Percentiles rank a stretch among this genome's conserved stretches.
Evolutionary conservation across 805 yeast species (phyloP).

Genomic region (Clavispora asparagi): DNA sequence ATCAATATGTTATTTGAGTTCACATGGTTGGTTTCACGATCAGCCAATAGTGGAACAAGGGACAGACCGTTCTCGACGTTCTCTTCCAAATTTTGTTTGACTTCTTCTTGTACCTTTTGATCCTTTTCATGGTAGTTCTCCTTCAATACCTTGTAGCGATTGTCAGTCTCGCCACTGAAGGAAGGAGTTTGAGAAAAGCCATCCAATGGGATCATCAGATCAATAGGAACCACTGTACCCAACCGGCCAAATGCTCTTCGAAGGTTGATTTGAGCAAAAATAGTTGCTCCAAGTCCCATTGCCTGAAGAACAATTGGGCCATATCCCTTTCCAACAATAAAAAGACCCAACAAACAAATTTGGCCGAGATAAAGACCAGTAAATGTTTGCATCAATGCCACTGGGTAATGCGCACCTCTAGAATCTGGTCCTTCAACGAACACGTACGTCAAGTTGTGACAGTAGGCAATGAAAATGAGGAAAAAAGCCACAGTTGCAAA

Average conservation of each 20-base stretch:
- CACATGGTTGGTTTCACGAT: slow-evolving; percentile 46
- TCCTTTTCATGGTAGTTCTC: slow-evolving; percentile 12
- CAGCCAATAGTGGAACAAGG: slow-evolving; percentile 63
- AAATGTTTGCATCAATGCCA: slow-evolving; percentile 83
- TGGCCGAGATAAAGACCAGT: slow-evolving; percentile 87
- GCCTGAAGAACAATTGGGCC: slow-evolving; percentile 82
- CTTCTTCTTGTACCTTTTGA: slow-evolving; percentile 15
- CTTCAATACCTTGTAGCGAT: slow-evolving; percentile 26
- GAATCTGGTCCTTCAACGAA: slow-evolving; percentile 63
- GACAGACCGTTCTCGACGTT: slow-evolving; percentile 10
- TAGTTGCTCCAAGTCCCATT: slow-evolving; percentile 58
- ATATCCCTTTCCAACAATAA: slow-evolving; percentile 90
- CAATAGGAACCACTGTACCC: slow-evolving; percentile 56
- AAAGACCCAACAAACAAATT: slow-evolving; percentile 78
- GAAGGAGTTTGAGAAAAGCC: slow-evolving; percentile 65
- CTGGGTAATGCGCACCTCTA: slow-evolving; percentile 80
- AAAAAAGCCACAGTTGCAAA: slow-evolving; percentile 70
- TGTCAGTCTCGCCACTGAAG: slow-evolving; percentile 31
- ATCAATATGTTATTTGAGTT: slow-evolving; percentile 39
- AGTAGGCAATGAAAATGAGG: slow-evolving; percentile 68
- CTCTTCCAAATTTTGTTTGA: slow-evolving; percentile 17
- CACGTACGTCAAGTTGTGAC: slow-evolving; percentile 74
- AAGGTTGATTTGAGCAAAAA: slow-evolving; percentile 62
- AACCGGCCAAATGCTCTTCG: slow-evolving; percentile 59
- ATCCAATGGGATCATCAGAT: slow-evolving; percentile 72